Evolutionary conservation across 441 rosid species (phyloP).

Genomic region (Erysimum cheiri): DNA sequence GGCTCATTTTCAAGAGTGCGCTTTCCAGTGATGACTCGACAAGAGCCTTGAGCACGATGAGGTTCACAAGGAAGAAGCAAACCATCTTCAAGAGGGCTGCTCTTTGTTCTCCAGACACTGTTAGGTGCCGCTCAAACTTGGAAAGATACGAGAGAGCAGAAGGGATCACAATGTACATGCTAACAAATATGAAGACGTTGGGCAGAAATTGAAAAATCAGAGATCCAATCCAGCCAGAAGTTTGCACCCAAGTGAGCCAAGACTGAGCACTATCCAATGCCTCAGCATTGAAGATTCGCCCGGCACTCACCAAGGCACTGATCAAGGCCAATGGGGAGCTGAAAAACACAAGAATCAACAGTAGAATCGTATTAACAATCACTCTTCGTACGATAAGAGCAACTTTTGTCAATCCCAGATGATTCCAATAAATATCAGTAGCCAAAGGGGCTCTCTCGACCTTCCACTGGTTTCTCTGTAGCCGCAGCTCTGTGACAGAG

Average conservation of each 20-base stretch:
- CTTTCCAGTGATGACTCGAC: constrained; percentile 92
- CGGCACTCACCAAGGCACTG: constrained; percentile 82
- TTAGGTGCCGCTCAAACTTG: constrained; percentile 89
- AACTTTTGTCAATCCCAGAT: constrained; percentile 81
- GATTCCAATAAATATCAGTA: constrained; percentile 94
- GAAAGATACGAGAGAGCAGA: constrained; percentile 88
- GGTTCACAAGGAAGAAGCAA: constrained; percentile 96
- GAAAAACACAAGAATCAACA: constrained; percentile 84
- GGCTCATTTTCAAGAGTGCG: constrained; percentile 82
- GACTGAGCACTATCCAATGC: constrained; percentile 88
- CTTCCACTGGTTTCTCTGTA: constrained; percentile 97
- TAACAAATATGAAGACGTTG: constrained; percentile 83
- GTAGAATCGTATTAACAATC: constrained; percentile 80
- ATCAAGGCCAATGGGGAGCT: constrained; percentile 92
- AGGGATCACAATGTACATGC: constrained; percentile 93
- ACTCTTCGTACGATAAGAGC: constrained; percentile 72
- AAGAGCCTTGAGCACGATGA: constrained; percentile 80
- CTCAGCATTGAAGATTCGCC: constrained; percentile 87
- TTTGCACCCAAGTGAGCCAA: constrained; percentile 94
- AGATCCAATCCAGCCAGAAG: constrained; percentile 92
- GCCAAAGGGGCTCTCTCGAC: constrained; percentile 96
- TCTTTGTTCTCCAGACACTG: constrained; percentile 90
- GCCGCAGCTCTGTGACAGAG: constrained; percentile 76
- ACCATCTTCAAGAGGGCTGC: constrained; percentile 97
- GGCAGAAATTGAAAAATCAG: constrained; percentile 90